phyloP scores from a whole-genome alignment of 73 alveolate genomes.

The Tetrahymena borealis region DNA sequence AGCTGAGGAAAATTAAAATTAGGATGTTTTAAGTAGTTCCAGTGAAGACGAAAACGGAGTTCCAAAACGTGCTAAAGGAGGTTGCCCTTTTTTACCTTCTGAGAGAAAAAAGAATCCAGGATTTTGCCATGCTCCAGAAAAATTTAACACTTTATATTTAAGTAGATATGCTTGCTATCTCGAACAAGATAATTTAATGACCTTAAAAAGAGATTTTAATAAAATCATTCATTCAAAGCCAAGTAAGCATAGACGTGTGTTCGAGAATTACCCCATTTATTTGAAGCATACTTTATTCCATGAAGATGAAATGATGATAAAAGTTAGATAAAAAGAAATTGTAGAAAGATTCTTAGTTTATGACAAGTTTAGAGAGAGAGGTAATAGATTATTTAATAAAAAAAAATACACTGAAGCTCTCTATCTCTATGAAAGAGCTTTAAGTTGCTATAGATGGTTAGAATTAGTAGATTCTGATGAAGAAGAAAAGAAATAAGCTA shows the following conservation, averaged over 20 bases:
- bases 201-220: not conserved
- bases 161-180: conserved; percentile 6
- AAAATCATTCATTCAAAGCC: not conserved
- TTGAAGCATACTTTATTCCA: conserved; percentile 35
- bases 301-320: conserved; percentile 40
- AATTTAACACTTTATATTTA: conserved; percentile 18
- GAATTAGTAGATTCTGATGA: conserved; percentile 36
- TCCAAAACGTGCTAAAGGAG: conserved; percentile 31
- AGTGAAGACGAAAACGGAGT: not conserved
- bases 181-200: not conserved
- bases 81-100: conserved; percentile 39
- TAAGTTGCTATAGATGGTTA: conserved; percentile 34
- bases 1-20: not conserved
- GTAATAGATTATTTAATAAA: conserved; percentile 20
- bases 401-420: conserved; percentile 28
- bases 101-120: conserved; percentile 39
- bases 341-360: conserved; percentile 35
- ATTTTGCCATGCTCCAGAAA: conserved; percentile 18
- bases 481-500: not conserved
- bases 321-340: conserved; percentile 24
- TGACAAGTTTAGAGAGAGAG: conserved; percentile 42
- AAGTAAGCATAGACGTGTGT: conserved; percentile 3
- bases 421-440: conserved; percentile 37
- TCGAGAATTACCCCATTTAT: conserved; percentile 33
- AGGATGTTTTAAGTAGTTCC: not conserved